These are phyloP conservation scores for Stachybotrys chlorohalonatus DNA, from an alignment of 2,329 filamentous ascomycete genomes.

Conservation along the genomic window DNA sequence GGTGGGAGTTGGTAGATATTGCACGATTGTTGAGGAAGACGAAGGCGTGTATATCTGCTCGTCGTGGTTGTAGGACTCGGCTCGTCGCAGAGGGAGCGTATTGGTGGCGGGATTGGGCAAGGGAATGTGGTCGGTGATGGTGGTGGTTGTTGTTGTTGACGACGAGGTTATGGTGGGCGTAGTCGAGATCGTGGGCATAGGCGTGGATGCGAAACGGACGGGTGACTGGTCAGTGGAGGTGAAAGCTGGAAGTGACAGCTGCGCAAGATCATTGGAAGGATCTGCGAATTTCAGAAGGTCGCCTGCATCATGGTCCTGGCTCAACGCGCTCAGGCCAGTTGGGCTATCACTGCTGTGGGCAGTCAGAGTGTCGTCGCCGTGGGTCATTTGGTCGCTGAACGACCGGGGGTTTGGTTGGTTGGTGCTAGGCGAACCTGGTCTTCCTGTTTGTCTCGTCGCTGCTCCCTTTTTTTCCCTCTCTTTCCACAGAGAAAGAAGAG, in stretches of 20 bases:
- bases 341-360: not conserved
- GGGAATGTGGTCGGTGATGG: not conserved
- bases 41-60: not conserved
- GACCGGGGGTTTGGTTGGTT: not conserved
- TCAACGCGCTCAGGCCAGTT: not conserved
- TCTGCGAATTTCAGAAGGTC: constrained; percentile 1
- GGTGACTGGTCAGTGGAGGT: not conserved
- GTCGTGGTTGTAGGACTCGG: not conserved
- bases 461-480: not conserved
- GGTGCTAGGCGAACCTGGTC: not conserved
- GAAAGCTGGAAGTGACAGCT: not conserved
- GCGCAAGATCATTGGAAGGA: not conserved
- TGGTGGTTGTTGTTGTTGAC: constrained; percentile 6
- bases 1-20: not conserved
- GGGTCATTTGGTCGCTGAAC: not conserved
- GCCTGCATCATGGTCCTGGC: not conserved
- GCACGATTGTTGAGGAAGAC: not conserved
- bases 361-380: not conserved
- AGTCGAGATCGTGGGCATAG: not conserved
- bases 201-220: not conserved
- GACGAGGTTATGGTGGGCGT: constrained; percentile 12
- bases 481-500: not conserved
- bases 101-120: not conserved
- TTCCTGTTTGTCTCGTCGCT: not conserved
- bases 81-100: not conserved